A percentile compares a stretch with the other conserved stretches of the same genome.
Conservation (phyloP, 1,284 basidiomycete genomes). For the Vanrija humicola region DNA sequence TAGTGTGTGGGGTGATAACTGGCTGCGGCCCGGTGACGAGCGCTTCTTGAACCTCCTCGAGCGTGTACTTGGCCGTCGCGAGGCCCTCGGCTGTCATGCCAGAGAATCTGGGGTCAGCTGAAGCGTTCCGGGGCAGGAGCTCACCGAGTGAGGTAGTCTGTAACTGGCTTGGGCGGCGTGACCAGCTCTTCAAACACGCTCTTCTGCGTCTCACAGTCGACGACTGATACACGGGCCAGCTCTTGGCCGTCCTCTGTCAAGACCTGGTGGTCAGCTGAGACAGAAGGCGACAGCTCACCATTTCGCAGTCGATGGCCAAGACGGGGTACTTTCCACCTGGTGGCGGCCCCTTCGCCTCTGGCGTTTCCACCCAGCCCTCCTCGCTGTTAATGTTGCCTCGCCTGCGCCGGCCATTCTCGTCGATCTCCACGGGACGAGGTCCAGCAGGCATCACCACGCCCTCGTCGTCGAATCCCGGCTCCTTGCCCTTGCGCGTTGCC, state of each 20-base stretch:
- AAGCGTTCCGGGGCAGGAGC: slow-evolving; percentile 8
- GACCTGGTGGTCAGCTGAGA: slow-evolving; percentile 55
- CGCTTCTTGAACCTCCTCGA: slow-evolving; percentile 68
- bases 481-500: slow-evolving; percentile 4
- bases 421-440: slow-evolving; percentile 3
- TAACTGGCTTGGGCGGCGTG: slow-evolving; percentile 72
- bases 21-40: slow-evolving; percentile 56
- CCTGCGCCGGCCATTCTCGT: slow-evolving; percentile 11
- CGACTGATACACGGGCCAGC: slow-evolving; percentile 73
- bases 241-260: slow-evolving; percentile 81
- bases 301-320: slow-evolving; percentile 78
- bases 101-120: slow-evolving; percentile 63
- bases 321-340: slow-evolving; percentile 37
- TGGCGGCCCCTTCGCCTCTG: slow-evolving; percentile 48
- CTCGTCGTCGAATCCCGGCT: background rate
- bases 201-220: slow-evolving; percentile 66
- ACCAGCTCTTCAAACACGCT: slow-evolving; percentile 82
- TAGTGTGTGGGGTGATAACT: slow-evolving; percentile 61
- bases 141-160: slow-evolving; percentile 81
- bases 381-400: slow-evolving; percentile 60
- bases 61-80: slow-evolving; percentile 64
- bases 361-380: slow-evolving; percentile 63
- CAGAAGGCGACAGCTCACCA: slow-evolving; percentile 58
- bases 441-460: background rate
- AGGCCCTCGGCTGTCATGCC: slow-evolving; percentile 78